phyloP scores from a whole-genome alignment of 768 basidiomycete species.

The Phanerochaete sordida region DNA sequence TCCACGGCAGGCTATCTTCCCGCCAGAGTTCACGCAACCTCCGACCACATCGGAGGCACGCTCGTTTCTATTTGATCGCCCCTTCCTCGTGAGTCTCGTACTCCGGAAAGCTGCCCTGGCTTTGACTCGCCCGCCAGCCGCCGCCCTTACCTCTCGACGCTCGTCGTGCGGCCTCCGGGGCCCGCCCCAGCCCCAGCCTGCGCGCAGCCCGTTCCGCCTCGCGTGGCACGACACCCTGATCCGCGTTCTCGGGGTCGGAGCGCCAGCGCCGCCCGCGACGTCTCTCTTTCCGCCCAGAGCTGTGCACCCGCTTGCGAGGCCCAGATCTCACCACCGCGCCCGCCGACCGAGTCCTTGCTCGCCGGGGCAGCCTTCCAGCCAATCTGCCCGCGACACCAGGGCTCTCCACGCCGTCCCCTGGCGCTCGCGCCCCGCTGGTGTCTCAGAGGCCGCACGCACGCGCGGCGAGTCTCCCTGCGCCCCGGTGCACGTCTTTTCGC shows the following conservation, averaged over 20 bases:
- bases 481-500: neutral
- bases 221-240: neutral
- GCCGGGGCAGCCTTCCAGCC: neutral
- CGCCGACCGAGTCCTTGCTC: neutral
- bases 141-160: neutral
- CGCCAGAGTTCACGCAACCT: neutral
- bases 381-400: neutral
- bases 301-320: neutral
- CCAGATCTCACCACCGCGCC: neutral
- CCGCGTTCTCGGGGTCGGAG: neutral
- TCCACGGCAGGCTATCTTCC: neutral
- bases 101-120: neutral
- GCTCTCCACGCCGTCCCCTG: neutral
- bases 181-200: no score
- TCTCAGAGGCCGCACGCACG: neutral
- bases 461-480: neutral
- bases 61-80: neutral
- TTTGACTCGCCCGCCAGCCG: neutral
- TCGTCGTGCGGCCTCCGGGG: no score
- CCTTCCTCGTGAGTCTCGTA: slow-evolving; percentile 3
- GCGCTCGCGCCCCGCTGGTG: neutral
- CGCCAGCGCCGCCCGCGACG: neutral
- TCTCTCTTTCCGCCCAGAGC: neutral
- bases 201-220: neutral
- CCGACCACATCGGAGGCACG: slow-evolving; percentile 9